phyloP scores from a whole-genome alignment of 139 green algal species.

The Eudorina sp. region DNA sequence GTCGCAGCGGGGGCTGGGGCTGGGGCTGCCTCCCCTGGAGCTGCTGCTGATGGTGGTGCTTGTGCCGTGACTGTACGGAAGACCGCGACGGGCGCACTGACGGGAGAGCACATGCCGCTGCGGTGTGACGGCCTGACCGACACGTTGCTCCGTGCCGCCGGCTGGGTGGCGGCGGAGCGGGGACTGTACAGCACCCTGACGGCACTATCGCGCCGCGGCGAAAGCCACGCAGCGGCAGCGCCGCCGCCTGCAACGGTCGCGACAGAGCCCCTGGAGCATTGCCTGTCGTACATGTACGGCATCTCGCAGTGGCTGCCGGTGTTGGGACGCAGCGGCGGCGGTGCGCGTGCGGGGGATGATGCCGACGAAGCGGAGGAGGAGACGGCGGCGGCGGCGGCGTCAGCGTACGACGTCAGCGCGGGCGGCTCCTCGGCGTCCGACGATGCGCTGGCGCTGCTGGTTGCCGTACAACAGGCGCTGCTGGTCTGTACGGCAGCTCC shows the following conservation, averaged over 20 bases:
- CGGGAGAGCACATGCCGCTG: neutral
- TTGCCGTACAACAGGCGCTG: slow-evolving; percentile 15
- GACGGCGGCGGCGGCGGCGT: neutral
- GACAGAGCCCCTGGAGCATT: slow-evolving; percentile 12
- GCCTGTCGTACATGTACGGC: slow-evolving; percentile 11
- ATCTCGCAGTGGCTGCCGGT: neutral
- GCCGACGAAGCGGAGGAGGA: neutral
- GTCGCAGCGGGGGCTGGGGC: neutral
- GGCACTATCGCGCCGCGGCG: too few relatives aligned
- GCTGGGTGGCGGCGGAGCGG: slow-evolving; percentile 1
- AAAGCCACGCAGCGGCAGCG: neutral
- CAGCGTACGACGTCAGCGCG: too few relatives aligned
- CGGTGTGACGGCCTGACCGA: too few relatives aligned
- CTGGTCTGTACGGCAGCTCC: neutral
- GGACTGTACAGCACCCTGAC: neutral
- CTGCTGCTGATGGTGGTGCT: neutral
- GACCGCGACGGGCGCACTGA: neutral
- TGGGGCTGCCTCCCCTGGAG: neutral
- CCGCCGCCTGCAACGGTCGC: neutral
- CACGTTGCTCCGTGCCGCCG: neutral
- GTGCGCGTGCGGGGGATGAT: neutral
- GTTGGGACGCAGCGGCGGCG: neutral
- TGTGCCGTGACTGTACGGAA: too few relatives aligned
- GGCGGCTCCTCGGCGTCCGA: neutral
- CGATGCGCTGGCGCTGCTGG: neutral